phyloP scores from a whole-genome alignment of 208 protist genomes.

The Crithidia brevicula region DNA sequence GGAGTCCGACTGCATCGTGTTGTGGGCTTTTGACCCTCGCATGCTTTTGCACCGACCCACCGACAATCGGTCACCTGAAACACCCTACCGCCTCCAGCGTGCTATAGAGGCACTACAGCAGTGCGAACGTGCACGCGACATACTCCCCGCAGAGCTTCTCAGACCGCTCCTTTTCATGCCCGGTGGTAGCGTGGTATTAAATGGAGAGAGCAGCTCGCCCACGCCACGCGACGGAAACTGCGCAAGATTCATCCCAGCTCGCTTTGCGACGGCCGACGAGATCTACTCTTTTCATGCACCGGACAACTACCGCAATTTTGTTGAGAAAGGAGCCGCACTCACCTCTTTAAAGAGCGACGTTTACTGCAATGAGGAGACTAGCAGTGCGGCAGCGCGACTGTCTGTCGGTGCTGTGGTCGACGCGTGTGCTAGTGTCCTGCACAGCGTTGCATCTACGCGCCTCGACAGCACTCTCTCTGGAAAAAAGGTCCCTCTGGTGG shows the following conservation, averaged over 20 bases:
- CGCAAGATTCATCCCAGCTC: slow-evolving; percentile 49
- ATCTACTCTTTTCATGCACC: slow-evolving; percentile 64
- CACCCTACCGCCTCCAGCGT: slow-evolving; percentile 64
- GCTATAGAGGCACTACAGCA: slow-evolving; percentile 58
- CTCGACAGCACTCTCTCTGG: not conserved
- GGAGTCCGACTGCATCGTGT: slow-evolving; percentile 55
- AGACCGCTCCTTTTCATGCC: not conserved
- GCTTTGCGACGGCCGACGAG: slow-evolving; percentile 65
- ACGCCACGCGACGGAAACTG: slow-evolving; percentile 19
- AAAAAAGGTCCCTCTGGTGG: slow-evolving; percentile 37
- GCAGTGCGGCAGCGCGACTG: slow-evolving; percentile 58
- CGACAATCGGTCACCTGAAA: slow-evolving; percentile 65
- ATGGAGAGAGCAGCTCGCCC: not conserved
- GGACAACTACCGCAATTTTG: slow-evolving; percentile 49
- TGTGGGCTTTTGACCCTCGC: slow-evolving; percentile 71
- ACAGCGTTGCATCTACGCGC: slow-evolving; percentile 1
- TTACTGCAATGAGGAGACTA: slow-evolving; percentile 74
- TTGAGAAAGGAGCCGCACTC: slow-evolving; percentile 51
- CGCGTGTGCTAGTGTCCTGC: slow-evolving; percentile 42
- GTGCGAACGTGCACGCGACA: slow-evolving; percentile 44
- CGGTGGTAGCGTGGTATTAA: slow-evolving; percentile 7
- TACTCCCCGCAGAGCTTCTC: slow-evolving; percentile 61
- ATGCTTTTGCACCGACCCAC: slow-evolving; percentile 64
- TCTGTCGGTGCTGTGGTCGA: slow-evolving; percentile 74
- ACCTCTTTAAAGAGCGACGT: slow-evolving; percentile 67